phyloP scores from a whole-genome alignment of 768 basidiomycete species.

The Fomitopsis serialis region DNA sequence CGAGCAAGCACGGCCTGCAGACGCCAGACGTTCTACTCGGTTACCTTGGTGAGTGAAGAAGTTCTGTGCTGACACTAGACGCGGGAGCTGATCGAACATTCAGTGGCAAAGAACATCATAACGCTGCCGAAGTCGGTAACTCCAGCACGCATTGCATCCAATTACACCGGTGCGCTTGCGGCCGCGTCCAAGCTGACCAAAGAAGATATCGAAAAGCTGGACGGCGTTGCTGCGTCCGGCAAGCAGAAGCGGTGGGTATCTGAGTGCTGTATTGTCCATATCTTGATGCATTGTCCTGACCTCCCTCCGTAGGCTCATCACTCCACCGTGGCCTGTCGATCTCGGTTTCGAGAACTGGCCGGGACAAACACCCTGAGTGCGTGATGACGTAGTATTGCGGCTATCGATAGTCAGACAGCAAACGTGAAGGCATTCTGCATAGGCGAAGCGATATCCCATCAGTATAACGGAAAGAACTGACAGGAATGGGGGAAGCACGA shows the following conservation, averaged over 20 bases:
- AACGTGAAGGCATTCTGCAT: too few relatives aligned
- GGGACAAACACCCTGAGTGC: neutral
- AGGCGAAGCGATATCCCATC: too few relatives aligned
- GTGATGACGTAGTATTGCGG: too few relatives aligned
- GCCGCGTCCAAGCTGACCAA: conserved; percentile 41
- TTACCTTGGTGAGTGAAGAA: conserved; percentile 45
- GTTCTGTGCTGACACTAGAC: neutral
- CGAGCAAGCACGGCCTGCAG: conserved; percentile 47
- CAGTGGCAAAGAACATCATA: conserved; percentile 60
- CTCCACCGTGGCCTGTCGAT: conserved; percentile 66
- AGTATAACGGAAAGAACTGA: too few relatives aligned
- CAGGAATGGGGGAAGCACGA: too few relatives aligned
- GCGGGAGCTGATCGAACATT: conserved; percentile 1
- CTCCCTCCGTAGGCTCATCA: conserved; percentile 40
- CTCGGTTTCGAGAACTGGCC: conserved; percentile 71
- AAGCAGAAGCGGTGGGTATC: conserved; percentile 53
- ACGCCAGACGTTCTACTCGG: conserved; percentile 57
- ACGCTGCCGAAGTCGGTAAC: conserved; percentile 78
- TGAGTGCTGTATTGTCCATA: neutral
- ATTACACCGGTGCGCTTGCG: conserved; percentile 45
- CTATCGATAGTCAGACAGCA: too few relatives aligned
- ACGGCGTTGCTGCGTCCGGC: conserved; percentile 49
- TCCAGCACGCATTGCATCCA: conserved; percentile 56
- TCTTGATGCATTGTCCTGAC: neutral
- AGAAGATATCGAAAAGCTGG: conserved; percentile 50